These are phyloP conservation scores for Camellia oleifera DNA, from an alignment of 179 eudicot species.

Conservation along the genomic window DNA sequence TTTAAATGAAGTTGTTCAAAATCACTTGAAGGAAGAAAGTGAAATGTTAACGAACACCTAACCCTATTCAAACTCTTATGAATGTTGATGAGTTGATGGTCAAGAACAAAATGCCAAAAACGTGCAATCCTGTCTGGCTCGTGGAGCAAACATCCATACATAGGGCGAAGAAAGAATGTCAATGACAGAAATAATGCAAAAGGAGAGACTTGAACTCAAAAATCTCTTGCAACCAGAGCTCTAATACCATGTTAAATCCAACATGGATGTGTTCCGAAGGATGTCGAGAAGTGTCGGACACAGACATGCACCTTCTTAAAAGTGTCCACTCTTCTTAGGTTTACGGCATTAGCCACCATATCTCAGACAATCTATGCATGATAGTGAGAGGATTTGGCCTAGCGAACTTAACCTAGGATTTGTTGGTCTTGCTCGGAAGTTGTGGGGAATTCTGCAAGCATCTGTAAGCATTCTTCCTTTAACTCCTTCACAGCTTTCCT, in stretches of 20 bases:
- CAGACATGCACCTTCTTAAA: too few species aligned
- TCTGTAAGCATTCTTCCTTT: conserved; percentile 78
- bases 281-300: too few species aligned
- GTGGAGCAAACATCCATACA: too few species aligned
- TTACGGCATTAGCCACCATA: background rate
- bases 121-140: too few species aligned
- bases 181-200: too few species aligned
- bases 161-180: too few species aligned
- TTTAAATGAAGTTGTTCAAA: background rate
- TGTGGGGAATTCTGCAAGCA: conserved; percentile 68
- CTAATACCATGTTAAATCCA: too few species aligned
- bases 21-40: background rate
- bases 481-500: conserved; percentile 86
- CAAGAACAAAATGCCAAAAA: too few species aligned
- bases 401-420: conserved; percentile 58
- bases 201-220: too few species aligned
- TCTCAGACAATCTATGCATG: background rate
- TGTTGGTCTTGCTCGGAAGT: conserved; percentile 74
- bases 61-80: background rate
- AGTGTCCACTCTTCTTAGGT: background rate
- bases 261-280: too few species aligned
- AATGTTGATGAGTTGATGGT: too few species aligned
- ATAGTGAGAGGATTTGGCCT: conserved; percentile 2
- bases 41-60: background rate
- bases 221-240: too few species aligned